Conservation (phyloP, 2,329 filamentous ascomycete species). For the Nannizziopsis barbatae region DNA sequence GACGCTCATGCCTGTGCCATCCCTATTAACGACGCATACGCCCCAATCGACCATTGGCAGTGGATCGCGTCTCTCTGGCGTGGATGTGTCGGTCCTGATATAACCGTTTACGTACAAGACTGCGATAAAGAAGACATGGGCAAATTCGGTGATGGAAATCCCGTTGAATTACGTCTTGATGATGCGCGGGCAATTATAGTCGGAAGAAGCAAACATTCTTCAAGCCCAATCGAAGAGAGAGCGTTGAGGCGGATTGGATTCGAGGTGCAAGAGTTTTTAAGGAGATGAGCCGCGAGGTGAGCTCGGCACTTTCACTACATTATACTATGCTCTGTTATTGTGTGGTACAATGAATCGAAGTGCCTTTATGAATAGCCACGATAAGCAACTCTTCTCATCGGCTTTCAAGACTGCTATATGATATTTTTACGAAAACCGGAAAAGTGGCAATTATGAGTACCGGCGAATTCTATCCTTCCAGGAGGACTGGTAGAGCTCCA, state of each 20-base stretch:
- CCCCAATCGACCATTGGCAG: conserved; percentile 85
- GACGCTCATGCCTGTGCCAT: conserved; percentile 63
- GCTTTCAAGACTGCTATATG: too few relatives aligned
- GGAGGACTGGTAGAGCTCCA: too few relatives aligned
- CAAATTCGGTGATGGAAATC: conserved; percentile 29
- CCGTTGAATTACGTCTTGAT: conserved; percentile 47
- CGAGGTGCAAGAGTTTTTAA: conserved; percentile 66
- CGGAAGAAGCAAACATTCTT: conserved; percentile 30
- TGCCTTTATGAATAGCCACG: not conserved
- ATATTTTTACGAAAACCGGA: too few relatives aligned
- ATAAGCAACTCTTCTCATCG: not conserved
- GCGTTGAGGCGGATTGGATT: conserved; percentile 67
- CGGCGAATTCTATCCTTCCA: too few relatives aligned
- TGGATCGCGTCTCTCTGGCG: conserved; percentile 95
- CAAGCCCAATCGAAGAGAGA: conserved; percentile 49
- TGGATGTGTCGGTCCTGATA: conserved; percentile 67
- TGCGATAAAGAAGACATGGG: conserved; percentile 33
- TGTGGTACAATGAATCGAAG: not conserved
- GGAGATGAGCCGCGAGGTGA: conserved; percentile 21
- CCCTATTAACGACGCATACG: conserved; percentile 65
- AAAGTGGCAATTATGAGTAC: too few relatives aligned
- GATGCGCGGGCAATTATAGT: conserved; percentile 44
- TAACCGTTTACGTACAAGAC: conserved; percentile 37
- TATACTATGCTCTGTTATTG: too few relatives aligned
- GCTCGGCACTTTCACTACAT: too few relatives aligned